Percentiles rank a stretch among this genome's conserved stretches.
These are phyloP conservation scores for Euphorbia corollata DNA, from an alignment of 441 rosid genomes.

Conservation along the genomic window DNA sequence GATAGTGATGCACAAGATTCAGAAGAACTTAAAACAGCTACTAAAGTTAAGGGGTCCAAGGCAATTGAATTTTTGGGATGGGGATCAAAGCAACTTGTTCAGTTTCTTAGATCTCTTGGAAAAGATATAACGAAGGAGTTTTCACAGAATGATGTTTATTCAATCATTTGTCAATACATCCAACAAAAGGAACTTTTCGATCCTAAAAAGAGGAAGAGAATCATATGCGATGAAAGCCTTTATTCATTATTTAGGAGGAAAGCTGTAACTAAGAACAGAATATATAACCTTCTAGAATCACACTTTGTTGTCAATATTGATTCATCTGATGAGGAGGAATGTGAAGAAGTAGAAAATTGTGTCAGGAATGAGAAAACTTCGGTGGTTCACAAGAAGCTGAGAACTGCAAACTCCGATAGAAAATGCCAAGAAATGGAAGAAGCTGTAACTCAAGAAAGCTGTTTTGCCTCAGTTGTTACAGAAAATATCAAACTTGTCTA, in stretches of 20 bases:
- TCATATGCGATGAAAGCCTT: conserved; percentile 27
- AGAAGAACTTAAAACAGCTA: conserved; percentile 18
- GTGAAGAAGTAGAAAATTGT: conserved; percentile 13
- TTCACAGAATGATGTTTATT: conserved; percentile 23
- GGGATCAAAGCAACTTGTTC: conserved; percentile 33
- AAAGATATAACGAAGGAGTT: conserved; percentile 24
- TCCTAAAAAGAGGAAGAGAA: conserved; percentile 20
- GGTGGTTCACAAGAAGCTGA: conserved; percentile 12
- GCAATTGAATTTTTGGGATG: conserved; percentile 34
- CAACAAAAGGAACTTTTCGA: conserved; percentile 19
- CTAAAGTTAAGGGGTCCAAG: conserved; percentile 27
- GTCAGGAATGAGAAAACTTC: not conserved
- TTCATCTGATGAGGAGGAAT: conserved; percentile 20
- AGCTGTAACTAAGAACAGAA: conserved; percentile 15
- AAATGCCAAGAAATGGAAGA: conserved; percentile 10
- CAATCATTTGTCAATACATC: conserved; percentile 21
- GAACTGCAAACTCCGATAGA: not conserved
- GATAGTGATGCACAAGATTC: conserved; percentile 21
- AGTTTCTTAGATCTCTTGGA: conserved; percentile 27
- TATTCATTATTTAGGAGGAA: conserved; percentile 22
- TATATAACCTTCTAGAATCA: conserved; percentile 21
- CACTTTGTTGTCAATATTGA: conserved; percentile 22
- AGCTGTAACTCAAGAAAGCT: conserved; percentile 21
- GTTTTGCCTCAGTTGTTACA: conserved; percentile 38
- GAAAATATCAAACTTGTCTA: conserved; percentile 47